Evolutionary conservation across 306 rosid genomes (phyloP), one percentile per base, ranked within the genome.

Genomic region (Malus sylvestris): DNA sequence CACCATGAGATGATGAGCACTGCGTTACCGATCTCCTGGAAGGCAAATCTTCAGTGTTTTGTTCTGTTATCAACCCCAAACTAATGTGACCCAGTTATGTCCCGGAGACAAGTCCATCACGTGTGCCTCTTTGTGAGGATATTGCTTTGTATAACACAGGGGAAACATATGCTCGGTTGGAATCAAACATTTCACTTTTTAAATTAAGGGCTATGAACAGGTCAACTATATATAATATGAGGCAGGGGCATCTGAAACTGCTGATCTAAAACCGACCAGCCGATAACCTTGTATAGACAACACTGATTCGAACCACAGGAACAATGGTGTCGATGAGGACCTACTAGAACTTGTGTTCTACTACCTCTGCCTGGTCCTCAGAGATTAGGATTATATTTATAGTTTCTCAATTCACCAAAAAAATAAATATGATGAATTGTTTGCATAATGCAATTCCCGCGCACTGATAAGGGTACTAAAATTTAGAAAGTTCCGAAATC

Each of bases 111-210:
- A 78, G 27, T 81, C 44, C 44, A 40, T 40, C 44, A 40, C 44
- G 3, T 40, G 44, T 40, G 44, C 44, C 44, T 40, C 11, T 40
- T 40, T 40, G 44, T 81, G 40, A 78, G 87, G 72, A 60, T 72
- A 40, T 67, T 82, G 32, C 33, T 23, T 60, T 85, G 86, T 83
- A 81, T 29, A 77, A 51, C 57, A 22, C 71, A n/a, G 38, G 49
- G 61, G 78, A 86, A 85, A 72, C 83, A 80, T 76, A 51, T 88
- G 87, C 80, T 74, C 75, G 88, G 89, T 84, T 84, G 87, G 92
- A 76, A 64, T 79, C 83, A 53, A 63, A 86, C 91, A 84, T 58
- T 72, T 38, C 35, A 27, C 65, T 74, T 78, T 38, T 57, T 70
- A 8, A 16, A 67, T 7, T 61, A 32, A 22, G 67, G 53, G 1